Conservation (phyloP, 768 basidiomycete species). For the Tylopilus rubrobrunneus region DNA sequence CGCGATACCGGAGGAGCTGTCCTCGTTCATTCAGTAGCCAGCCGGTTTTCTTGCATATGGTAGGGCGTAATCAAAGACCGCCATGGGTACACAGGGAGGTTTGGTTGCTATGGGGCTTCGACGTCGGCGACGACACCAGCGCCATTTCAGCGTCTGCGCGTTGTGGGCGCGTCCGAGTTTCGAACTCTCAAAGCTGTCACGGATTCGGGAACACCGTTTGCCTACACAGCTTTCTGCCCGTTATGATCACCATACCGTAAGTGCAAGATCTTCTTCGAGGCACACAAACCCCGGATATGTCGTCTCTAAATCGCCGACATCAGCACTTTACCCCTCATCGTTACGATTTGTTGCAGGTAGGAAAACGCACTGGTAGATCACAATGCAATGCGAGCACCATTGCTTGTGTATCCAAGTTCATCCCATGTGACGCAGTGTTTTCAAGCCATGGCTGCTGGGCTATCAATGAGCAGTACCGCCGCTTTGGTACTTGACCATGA, state of each 20-base stretch:
- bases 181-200: neutral
- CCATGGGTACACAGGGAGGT: neutral
- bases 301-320: neutral
- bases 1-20: slow-evolving; percentile 19
- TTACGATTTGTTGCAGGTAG: neutral
- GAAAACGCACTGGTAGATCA: neutral
- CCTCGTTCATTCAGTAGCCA: slow-evolving; percentile 17
- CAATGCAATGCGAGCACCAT: neutral
- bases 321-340: neutral
- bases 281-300: neutral
- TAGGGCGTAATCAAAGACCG: neutral
- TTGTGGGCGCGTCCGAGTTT: neutral
- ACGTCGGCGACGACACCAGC: neutral
- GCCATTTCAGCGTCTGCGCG: too few species aligned
- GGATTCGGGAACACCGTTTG: neutral
- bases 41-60: neutral
- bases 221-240: neutral
- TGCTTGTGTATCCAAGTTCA: neutral
- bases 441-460: neutral
- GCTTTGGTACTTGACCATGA: slow-evolving; percentile 2
- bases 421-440: neutral
- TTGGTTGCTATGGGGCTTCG: neutral
- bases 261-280: neutral
- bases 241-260: neutral
- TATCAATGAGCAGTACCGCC: neutral